Conservation (phyloP, 768 basidiomycete species). For the Leccinellum albellum region DNA sequence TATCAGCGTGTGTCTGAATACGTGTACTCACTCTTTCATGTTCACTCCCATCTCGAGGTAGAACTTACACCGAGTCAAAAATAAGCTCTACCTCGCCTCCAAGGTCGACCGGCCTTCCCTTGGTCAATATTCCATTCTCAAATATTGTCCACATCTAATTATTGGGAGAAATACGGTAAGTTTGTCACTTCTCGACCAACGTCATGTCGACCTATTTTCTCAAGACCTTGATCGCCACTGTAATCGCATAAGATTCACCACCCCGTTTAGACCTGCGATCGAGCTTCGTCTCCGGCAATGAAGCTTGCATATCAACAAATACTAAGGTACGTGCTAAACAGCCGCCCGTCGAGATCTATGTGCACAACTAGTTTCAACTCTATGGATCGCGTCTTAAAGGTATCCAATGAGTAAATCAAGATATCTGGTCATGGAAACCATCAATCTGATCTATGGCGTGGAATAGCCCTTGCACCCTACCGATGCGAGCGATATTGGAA, state of each 20-base stretch:
- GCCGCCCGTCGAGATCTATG: background rate
- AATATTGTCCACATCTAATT: constrained; percentile 27
- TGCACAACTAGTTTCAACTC: background rate
- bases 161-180: constrained; percentile 29
- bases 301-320: constrained; percentile 17
- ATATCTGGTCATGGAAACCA: background rate
- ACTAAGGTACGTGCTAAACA: background rate
- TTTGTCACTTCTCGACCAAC: background rate
- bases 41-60: constrained; percentile 17
- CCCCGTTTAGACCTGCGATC: constrained; percentile 23
- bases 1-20: background rate
- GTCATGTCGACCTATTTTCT: constrained; percentile 21
- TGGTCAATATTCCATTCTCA: constrained; percentile 24
- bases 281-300: constrained; percentile 23
- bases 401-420: background rate
- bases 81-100: constrained; percentile 37
- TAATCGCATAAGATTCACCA: constrained; percentile 16
- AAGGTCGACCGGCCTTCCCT: constrained; percentile 46
- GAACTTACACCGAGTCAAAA: constrained; percentile 1
- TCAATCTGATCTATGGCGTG: background rate
- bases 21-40: background rate
- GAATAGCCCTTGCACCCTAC: background rate
- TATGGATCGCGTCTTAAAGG: background rate
- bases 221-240: constrained; percentile 24
- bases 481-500: background rate